These are phyloP conservation scores for Corylus heterophylla DNA, from an alignment of 306 rosid species.

Conservation along the genomic window DNA sequence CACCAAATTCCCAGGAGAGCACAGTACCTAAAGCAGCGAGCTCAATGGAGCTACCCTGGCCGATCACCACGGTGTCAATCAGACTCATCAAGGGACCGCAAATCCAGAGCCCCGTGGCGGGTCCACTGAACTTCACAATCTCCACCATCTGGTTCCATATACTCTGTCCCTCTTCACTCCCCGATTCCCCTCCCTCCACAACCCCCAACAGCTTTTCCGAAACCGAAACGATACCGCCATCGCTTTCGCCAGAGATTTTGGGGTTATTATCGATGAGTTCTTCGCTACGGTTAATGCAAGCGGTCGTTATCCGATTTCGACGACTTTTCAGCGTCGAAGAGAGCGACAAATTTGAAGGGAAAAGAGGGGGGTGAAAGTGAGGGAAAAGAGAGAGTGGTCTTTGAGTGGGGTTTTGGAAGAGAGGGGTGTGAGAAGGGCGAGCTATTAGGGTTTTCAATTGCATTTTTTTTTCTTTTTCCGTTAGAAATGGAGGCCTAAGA, in stretches of 20 bases:
- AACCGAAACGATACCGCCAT: neutral
- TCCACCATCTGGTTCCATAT: conserved; percentile 73
- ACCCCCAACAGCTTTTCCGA: conserved; percentile 7
- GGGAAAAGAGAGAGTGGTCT: conserved; percentile 3
- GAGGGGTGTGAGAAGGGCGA: conserved; percentile 21
- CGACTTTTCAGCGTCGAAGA: neutral
- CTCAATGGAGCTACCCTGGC: conserved; percentile 88
- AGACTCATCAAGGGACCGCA: conserved; percentile 91
- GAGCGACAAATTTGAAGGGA: conserved; percentile 26
- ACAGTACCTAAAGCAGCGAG: conserved; percentile 87
- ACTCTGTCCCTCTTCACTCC: conserved; percentile 25
- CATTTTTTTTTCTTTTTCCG: conserved; percentile 16
- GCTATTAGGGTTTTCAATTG: conserved; percentile 24
- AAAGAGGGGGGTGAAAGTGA: conserved; percentile 6
- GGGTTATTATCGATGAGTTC: conserved; percentile 24
- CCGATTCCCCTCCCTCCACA: conserved; percentile 36
- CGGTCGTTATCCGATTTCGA: conserved; percentile 6
- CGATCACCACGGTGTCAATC: conserved; percentile 80
- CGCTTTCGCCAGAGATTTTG: conserved; percentile 15
- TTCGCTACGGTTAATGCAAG: conserved; percentile 22
- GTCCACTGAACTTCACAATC: conserved; percentile 67
- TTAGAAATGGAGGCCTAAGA: neutral
- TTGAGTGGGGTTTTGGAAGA: conserved; percentile 37
- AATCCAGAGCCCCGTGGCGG: conserved; percentile 82
- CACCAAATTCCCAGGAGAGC: neutral